A percentile compares a stretch with the other conserved stretches of the same genome.
These are phyloP conservation scores for Epithele typhae DNA, from an alignment of 768 basidiomycete species.

Conservation along the genomic window DNA sequence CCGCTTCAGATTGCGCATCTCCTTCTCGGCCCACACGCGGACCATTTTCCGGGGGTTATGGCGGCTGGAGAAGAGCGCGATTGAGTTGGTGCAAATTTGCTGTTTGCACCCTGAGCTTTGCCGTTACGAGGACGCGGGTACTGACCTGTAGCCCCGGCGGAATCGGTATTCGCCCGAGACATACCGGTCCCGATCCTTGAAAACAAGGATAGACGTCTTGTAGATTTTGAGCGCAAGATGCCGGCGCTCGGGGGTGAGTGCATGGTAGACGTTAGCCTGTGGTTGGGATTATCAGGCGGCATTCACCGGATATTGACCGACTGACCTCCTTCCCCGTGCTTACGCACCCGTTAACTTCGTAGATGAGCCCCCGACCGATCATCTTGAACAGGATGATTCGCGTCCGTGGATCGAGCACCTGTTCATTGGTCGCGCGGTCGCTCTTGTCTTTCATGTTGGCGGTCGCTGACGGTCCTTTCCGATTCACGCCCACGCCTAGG, in stretches of 20 bases:
- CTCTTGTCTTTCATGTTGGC: conserved; percentile 94
- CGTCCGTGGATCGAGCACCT: conserved; percentile 95
- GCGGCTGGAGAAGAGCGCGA: conserved; percentile 32
- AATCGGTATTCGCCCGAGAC: conserved; percentile 97
- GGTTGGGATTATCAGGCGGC: not conserved
- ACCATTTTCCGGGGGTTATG: conserved; percentile 99
- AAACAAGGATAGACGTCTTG: conserved; percentile 95
- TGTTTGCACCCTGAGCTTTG: not conserved
- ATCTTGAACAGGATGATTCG: conserved; percentile 93
- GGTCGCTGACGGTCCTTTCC: conserved; percentile 86
- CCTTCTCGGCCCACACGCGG: conserved; percentile 97
- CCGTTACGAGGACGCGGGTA: conserved; percentile 12
- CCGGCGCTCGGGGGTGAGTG: conserved; percentile 44
- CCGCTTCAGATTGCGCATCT: conserved; percentile 92
- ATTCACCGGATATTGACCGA: no score
- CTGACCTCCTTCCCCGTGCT: conserved; percentile 96
- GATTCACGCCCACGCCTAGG: conserved; percentile 72
- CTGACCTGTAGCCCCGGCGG: conserved; percentile 70
- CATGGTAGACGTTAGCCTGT: conserved; percentile 97
- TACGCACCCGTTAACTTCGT: conserved; percentile 92
- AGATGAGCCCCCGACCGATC: conserved; percentile 84
- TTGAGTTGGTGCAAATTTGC: not conserved
- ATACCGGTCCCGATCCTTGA: conserved; percentile 97
- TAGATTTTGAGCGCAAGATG: conserved; percentile 96
- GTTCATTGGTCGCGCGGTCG: conserved; percentile 95